Conservation (phyloP, 768 basidiomycete species). For the Tulasnella sp. region DNA sequence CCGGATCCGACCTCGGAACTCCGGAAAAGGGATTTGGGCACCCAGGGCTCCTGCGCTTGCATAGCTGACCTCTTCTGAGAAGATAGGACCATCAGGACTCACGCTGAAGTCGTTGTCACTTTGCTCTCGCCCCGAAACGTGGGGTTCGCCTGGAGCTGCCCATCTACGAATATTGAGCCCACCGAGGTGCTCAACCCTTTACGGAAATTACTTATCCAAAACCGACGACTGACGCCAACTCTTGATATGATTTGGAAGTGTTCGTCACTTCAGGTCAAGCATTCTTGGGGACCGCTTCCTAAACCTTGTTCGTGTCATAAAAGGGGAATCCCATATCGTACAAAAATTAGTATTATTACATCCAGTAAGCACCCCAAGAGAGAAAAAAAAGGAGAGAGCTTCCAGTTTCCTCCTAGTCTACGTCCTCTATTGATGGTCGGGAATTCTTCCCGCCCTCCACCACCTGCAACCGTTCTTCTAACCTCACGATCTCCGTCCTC, state of each 20-base stretch:
- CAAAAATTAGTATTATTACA: conserved; percentile 10
- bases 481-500: conserved; percentile 21
- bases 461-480: conserved; percentile 15
- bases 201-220: no score
- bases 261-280: no score
- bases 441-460: conserved; percentile 1
- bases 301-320: neutral
- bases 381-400: neutral
- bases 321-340: neutral
- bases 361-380: conserved; percentile 1
- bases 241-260: no score
- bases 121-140: neutral
- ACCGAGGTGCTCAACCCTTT: no score
- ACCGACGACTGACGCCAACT: no score
- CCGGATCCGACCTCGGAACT: no score
- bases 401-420: conserved; percentile 7
- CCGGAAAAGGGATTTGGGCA: neutral
- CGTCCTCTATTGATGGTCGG: neutral
- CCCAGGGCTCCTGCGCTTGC: neutral
- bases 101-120: neutral
- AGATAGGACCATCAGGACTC: neutral
- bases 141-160: no score
- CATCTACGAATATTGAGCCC: no score
- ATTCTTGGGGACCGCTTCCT: no score
- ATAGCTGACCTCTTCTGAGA: neutral